Base-by-base conservation (phyloP, 352 stramenopile species). In the Blastocystis sp. region DNA sequence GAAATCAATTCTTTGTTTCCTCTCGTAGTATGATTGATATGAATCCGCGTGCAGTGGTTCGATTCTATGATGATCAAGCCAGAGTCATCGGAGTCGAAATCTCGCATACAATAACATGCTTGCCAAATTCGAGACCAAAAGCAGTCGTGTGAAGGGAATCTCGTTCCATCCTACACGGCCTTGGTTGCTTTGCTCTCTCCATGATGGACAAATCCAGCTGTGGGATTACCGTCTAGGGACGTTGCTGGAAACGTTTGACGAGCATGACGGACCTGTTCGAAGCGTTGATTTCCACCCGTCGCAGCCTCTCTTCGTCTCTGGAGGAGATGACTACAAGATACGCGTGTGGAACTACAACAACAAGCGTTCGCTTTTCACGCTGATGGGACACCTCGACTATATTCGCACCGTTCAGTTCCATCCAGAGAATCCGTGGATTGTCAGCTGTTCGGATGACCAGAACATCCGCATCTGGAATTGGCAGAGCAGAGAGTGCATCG, bases 261-360 rank as follows among this genome's bases (percentile, higher is more conserved):
- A 99, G 89, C 96, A 99, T 91, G 96, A 99, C 86, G 96, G 96
- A 0, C 97, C 97, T 24, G 97, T 99, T 64, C 93, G 97, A 75
- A 95, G 96, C 69, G 95, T 99, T 2, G 96, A 99, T 89, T 99
- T 99, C 88, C 95, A 99, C 90, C 90, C 94, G 67, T 92, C 92
- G 34, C 95, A 99, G 89, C 95, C 95, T 54, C 91, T 99, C 18
- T 97, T 99, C 84, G 95, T 98, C 18, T 98, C 94, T 18, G 97
- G 96, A 27, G 96, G 96, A 32, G 97, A 99, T 88, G 97, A 99
- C 89, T 99, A 99, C 93, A 98, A 98, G 89, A 97, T 99, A 87
- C 99, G 99, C 90, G 95, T 98, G 27, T 99, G 96, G 96, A 96
- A 99, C 90, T 98, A 98, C 90, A 98, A 99, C 90, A 91, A 98